A percentile compares a stretch with the other conserved stretches of the same genome.
phyloP scores from a whole-genome alignment of 176 grass and related monocot species.

The Zizania latifolia region DNA sequence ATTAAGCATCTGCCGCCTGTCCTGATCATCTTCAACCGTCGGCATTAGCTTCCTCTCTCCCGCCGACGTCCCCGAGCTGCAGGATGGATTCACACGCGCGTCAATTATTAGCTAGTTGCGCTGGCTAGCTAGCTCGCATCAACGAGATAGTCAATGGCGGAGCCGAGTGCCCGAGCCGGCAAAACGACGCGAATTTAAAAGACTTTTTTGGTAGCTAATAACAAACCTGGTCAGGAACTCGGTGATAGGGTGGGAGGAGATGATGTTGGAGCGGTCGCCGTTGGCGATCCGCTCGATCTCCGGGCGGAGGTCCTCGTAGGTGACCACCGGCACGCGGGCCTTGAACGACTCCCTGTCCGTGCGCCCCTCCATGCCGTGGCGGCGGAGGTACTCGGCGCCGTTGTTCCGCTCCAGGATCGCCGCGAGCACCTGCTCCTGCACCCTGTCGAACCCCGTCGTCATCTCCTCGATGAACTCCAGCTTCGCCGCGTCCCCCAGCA shows the following conservation, averaged over 20 bases:
- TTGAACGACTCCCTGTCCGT: slow-evolving; percentile 67
- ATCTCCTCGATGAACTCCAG: slow-evolving; percentile 83
- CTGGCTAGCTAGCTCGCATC: no score
- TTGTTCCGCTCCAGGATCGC: slow-evolving; percentile 73
- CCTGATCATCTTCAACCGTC: slow-evolving; percentile 72
- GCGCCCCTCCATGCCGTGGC: slow-evolving; percentile 53
- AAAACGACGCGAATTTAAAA: no score
- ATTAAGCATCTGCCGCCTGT: slow-evolving; percentile 70
- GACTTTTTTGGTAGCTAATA: no score
- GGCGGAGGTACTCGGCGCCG: slow-evolving; percentile 76
- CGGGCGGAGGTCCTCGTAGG: slow-evolving; percentile 79
- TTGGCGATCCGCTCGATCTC: slow-evolving; percentile 94
- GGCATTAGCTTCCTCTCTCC: slow-evolving; percentile 99
- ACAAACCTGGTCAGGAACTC: slow-evolving; percentile 99
- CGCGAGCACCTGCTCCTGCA: slow-evolving; percentile 58
- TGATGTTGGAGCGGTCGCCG: slow-evolving; percentile 79
- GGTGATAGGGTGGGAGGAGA: slow-evolving; percentile 75
- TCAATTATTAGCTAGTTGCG: no score
- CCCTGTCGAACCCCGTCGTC: slow-evolving; percentile 49
- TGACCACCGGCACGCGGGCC: slow-evolving; percentile 61
- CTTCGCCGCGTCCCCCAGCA: slow-evolving; percentile 61
- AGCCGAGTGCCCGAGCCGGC: no score
- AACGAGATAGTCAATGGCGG: no score
- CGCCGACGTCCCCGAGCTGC: slow-evolving; percentile 88
- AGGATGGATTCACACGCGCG: no score